phyloP scores from a whole-genome alignment of 2,329 filamentous ascomycete species.

The Colletotrichum sp. region DNA sequence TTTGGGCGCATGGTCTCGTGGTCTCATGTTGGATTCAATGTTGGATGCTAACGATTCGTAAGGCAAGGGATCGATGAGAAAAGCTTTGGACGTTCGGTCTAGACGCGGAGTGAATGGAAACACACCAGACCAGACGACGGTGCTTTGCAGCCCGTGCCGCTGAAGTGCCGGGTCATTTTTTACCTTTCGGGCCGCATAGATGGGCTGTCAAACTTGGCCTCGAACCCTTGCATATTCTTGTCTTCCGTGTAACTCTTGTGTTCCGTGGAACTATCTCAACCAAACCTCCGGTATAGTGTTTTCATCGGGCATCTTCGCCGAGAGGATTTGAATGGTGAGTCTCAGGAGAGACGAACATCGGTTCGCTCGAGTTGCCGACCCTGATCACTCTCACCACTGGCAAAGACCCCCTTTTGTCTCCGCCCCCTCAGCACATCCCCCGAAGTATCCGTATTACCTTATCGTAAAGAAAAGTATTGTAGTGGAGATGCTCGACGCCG shows the following conservation, averaged over 20 bases:
- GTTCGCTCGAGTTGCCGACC: not conserved
- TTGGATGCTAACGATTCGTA: not conserved
- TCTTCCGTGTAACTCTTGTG: not conserved
- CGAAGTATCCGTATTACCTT: not conserved
- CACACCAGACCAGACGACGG: not conserved
- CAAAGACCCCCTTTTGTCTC: not conserved
- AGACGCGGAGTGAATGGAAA: not conserved
- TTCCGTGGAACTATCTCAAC: not conserved
- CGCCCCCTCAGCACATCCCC: slow-evolving; percentile 1
- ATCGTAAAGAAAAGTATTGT: slow-evolving; percentile 3
- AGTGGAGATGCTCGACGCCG: not conserved
- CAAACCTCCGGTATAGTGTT: not conserved
- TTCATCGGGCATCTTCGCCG: no score
- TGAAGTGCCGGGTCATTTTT: not conserved
- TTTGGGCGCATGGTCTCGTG: not conserved
- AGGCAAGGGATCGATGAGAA: not conserved
- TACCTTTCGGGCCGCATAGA: not conserved
- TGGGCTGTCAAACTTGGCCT: not conserved
- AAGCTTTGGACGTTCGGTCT: not conserved
- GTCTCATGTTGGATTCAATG: not conserved
- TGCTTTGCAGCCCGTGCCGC: not conserved
- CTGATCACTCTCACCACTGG: not conserved
- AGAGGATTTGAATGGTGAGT: not conserved
- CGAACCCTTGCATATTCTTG: not conserved
- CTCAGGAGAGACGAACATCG: not conserved